Evolutionary conservation across 208 protist species (phyloP).

Genomic region (Crithidia expoeki): DNA sequence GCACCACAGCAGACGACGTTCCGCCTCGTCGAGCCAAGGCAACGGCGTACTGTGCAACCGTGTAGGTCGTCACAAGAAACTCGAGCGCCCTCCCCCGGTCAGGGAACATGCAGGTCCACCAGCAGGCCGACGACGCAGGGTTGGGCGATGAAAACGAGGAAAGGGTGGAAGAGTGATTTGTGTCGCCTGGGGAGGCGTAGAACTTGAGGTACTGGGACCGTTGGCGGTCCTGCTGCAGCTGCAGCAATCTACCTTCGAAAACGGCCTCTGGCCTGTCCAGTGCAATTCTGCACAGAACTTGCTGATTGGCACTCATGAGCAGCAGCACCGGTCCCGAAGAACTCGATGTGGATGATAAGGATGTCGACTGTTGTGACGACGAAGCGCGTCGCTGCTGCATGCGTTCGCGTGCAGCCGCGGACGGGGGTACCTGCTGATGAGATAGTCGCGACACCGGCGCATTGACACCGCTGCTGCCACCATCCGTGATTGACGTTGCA

Average conservation of each 20-base stretch:
- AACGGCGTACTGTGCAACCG: slow-evolving; percentile 39
- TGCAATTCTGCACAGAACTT: slow-evolving; percentile 24
- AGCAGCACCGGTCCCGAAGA: slow-evolving; percentile 4
- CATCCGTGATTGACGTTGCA: background rate
- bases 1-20: slow-evolving; percentile 1
- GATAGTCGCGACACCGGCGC: background rate
- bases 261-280: slow-evolving; percentile 20
- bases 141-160: background rate
- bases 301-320: slow-evolving; percentile 29
- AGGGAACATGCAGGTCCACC: slow-evolving; percentile 42
- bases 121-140: slow-evolving; percentile 2
- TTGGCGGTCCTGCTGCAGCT: slow-evolving; percentile 17
- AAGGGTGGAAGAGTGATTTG: no score
- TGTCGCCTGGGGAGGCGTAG: no score
- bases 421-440: slow-evolving; percentile 8
- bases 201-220: slow-evolving; percentile 32
- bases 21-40: slow-evolving; percentile 12
- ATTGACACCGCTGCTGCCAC: background rate
- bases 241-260: slow-evolving; percentile 8
- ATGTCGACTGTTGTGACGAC: background rate
- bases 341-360: background rate
- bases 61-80: slow-evolving; percentile 53
- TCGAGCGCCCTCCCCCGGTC: slow-evolving; percentile 29
- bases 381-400: background rate
- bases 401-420: slow-evolving; percentile 7